Evolutionary conservation across 345 rosid genomes (phyloP), one percentile per base, ranked within the genome.

Genomic region (Brassica rapa): DNA sequence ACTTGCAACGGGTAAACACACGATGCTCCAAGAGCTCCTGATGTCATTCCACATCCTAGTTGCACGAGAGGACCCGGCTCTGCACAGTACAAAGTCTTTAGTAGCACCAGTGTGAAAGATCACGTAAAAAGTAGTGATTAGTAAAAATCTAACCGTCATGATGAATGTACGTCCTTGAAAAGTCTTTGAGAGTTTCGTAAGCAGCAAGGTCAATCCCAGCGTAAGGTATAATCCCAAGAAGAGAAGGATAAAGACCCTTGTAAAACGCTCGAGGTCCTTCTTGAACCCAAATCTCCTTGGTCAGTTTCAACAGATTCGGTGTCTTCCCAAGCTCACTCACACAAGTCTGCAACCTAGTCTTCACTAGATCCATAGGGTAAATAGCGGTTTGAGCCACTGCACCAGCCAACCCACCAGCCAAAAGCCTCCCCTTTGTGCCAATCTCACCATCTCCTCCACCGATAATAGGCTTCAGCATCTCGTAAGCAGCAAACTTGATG

Each of bases 171-270:
- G 87, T 83, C 88, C 78, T 90, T 10, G 99, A 91, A 73, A 91
- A 80, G 75, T 95, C 99, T 83, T 93, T 95, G 77, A 93, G 81
- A 72, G 96, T 86, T 82, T 95, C 99, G 56, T 95, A 95, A 72
- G 91, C 96, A 46, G 99, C 91, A 60, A 95, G 98, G 72, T 95
- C 99, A 41, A 95, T 95, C 68, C 99, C 98, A 68, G 97, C 91
- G 75, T 91, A 95, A 53, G 98, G 99, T 41, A 95, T 85, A 23
- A 95, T 95, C 77, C 99, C 99, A 69, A 95, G 84, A 77, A 91
- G 85, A 76, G 99, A 95, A 24, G 99, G 99, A 64, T 83, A 89
- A 53, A 95, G 93, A 75, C 98, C 99, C 82, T 80, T 93, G 73
- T 95, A 95, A 74, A 95, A 95, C 3, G 98, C 96, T 61, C 96